Evolutionary conservation across 2,329 filamentous ascomycete species (phyloP).

Genomic region (Botrytis squamosa): DNA sequence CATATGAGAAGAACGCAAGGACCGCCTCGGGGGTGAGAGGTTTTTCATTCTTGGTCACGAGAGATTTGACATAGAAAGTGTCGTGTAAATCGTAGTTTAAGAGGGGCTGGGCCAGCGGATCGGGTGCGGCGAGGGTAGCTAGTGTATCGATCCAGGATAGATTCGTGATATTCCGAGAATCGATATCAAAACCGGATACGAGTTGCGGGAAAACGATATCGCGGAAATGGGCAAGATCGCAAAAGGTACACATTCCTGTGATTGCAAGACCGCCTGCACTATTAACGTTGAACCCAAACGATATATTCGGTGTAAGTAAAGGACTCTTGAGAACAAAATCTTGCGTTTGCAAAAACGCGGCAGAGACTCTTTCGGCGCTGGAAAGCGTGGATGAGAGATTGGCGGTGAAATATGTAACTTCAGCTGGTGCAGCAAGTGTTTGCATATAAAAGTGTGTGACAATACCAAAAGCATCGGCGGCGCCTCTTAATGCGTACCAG

Average conservation of each 20-base stretch:
- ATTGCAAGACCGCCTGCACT: constrained; percentile 39
- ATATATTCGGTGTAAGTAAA: constrained; percentile 43
- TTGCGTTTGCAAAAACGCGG: constrained; percentile 44
- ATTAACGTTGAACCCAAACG: constrained; percentile 45
- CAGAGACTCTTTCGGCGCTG: constrained; percentile 26
- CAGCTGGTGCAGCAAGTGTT: constrained; percentile 40
- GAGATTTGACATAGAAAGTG: constrained; percentile 39
- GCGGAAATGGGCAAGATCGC: constrained; percentile 41
- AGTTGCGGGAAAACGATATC: constrained; percentile 42
- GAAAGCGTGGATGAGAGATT: constrained; percentile 27
- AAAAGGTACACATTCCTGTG: constrained; percentile 44
- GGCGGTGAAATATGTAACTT: constrained; percentile 32
- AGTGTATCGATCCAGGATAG: constrained; percentile 41
- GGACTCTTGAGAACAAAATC: constrained; percentile 43
- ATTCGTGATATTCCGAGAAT: constrained; percentile 32
- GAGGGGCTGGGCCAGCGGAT: constrained; percentile 41
- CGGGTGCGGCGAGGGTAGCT: constrained; percentile 10
- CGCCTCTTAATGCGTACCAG: constrained; percentile 39
- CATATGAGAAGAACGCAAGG: constrained; percentile 21
- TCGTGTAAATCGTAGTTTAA: constrained; percentile 40
- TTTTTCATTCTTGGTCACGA: constrained; percentile 16
- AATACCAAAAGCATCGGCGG: constrained; percentile 41
- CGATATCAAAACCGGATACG: constrained; percentile 40
- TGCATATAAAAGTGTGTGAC: constrained; percentile 37
- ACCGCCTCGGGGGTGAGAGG: constrained; percentile 23